Percentiles rank a stretch among this genome's conserved stretches.
Conservation (phyloP, 305 asterid species). For the Petunia hybrid region DNA sequence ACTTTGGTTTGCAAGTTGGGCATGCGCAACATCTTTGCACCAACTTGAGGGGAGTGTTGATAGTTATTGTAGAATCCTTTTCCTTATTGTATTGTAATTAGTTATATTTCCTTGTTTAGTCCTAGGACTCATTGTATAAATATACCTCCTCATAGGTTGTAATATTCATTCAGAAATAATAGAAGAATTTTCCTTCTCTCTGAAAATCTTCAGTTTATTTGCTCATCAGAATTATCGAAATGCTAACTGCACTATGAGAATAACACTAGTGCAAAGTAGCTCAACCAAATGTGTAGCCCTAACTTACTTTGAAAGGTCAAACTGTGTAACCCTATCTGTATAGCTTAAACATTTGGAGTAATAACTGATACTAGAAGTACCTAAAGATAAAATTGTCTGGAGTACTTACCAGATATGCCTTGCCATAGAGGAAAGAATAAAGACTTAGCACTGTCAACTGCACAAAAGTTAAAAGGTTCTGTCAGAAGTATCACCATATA, state of each 20-base stretch:
- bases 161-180: no score
- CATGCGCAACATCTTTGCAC: no score
- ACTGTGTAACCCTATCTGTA: slow-evolving; percentile 25
- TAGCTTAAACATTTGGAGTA: slow-evolving; percentile 1
- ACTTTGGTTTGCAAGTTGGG: no score
- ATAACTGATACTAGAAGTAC: not conserved
- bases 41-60: no score
- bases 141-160: no score
- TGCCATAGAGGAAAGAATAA: slow-evolving; percentile 91
- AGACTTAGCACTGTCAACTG: slow-evolving; percentile 95
- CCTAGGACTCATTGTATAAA: no score
- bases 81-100: no score
- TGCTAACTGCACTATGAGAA: slow-evolving; percentile 1
- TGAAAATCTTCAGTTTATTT: not conserved
- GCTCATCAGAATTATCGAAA: slow-evolving; percentile 19
- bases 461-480: slow-evolving; percentile 44
- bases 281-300: not conserved
- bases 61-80: no score
- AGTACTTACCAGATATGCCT: slow-evolving; percentile 85
- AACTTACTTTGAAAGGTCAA: not conserved
- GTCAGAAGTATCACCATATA: slow-evolving; percentile 15
- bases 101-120: no score
- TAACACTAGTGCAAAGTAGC: not conserved
- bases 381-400: not conserved
- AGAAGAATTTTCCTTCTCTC: no score